phyloP scores from a whole-genome alignment of 2,329 filamentous ascomycete species.

The Bretziella fagacearum region DNA sequence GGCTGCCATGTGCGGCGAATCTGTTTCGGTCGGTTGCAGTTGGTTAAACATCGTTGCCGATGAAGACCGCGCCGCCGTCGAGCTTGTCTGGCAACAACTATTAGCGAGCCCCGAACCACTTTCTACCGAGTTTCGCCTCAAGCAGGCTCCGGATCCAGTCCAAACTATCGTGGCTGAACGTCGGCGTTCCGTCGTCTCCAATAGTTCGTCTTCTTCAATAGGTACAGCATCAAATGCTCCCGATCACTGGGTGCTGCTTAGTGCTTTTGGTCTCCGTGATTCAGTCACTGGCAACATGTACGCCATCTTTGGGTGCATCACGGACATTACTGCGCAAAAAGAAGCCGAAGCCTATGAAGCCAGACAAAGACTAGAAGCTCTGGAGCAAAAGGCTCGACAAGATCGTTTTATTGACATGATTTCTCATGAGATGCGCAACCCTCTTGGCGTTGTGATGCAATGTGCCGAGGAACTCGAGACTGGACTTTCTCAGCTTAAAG shows the following conservation, averaged over 20 bases:
- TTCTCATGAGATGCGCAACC: slow-evolving; percentile 62
- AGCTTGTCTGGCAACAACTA: slow-evolving; percentile 44
- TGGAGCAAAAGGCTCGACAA: slow-evolving; percentile 59
- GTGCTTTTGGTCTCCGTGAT: slow-evolving; percentile 51
- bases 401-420: slow-evolving; percentile 61
- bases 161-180: not conserved
- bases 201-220: slow-evolving; percentile 22
- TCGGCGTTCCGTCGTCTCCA: slow-evolving; percentile 28
- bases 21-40: slow-evolving; percentile 33
- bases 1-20: slow-evolving; percentile 35
- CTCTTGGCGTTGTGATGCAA: slow-evolving; percentile 56
- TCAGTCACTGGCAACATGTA: slow-evolving; percentile 47
- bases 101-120: slow-evolving; percentile 44
- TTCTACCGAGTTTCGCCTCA: slow-evolving; percentile 61
- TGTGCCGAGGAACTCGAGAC: slow-evolving; percentile 56
- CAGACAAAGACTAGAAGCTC: slow-evolving; percentile 59
- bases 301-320: slow-evolving; percentile 64
- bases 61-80: slow-evolving; percentile 44
- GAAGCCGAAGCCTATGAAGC: slow-evolving; percentile 68
- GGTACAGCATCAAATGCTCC: not conserved
- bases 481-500: slow-evolving; percentile 29
- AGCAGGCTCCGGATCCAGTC: slow-evolving; percentile 37
- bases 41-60: slow-evolving; percentile 59
- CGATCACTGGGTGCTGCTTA: slow-evolving; percentile 51
- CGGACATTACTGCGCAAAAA: slow-evolving; percentile 74